Base-by-base conservation (phyloP, 2,329 filamentous ascomycete genomes). In the Talaromyces sp. region DNA sequence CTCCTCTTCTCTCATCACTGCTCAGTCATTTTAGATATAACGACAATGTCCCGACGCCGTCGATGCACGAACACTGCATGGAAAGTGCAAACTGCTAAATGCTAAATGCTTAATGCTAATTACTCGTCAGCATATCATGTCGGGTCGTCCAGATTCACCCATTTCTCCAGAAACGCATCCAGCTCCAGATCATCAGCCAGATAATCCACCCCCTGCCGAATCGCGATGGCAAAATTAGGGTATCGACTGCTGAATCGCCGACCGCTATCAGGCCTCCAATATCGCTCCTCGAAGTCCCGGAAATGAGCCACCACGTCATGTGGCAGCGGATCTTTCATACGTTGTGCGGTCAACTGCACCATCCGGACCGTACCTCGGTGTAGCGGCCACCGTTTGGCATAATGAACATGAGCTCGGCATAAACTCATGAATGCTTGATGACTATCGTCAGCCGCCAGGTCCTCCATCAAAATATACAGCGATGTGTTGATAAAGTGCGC, bases 111-210 rank as follows among this genome's bases (percentile, higher is more conserved):
- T 13, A 37, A 1, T 31, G 35, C 35, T 37, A 37, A 10, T 1
- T 37, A 37, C 27, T 31, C 27, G 35, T 37, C 5, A 37, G 35
- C 35, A 11, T 3, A 37, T 13, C 35, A 37, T 8, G 35, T 37
- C 35, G 9, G 9, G 11, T 37, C 31, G 43, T 63, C 64, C 59
- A 65, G 31, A 49, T 39, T 62, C 64, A 62, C 71, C 72, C 72
- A 75, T 62, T 74, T 75, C 54, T 72, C 68, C 22, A 75, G 61
- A 62, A 75, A 72, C 41, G 65, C 66, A 54, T 75, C 73, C 63
- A 75, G 13, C 56, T 70, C 69, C 14, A 68, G 54, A 49, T 67
- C 64, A 16, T 67, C 64, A 11, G 62, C 49, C 6, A 61, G 35
- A 24, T 56, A 19, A n/a, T 31, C 24, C 8, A 27, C n/a, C 13